These are phyloP conservation scores for Xenosphaeropsis pyriputrescens DNA, from an alignment of 2,329 filamentous ascomycete species.

Conservation along the genomic window DNA sequence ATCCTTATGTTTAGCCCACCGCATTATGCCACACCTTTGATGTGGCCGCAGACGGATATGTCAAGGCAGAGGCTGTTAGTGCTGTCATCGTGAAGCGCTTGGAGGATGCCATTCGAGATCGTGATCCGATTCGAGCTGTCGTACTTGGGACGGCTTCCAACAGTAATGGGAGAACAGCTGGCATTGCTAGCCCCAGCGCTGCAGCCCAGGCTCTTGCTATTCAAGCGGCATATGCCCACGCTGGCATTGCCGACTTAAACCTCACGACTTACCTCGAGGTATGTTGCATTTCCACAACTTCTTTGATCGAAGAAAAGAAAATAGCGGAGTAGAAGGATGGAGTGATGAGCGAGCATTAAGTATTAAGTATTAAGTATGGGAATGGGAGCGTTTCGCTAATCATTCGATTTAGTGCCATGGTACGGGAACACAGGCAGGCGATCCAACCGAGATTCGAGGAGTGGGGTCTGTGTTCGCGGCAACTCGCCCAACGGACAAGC, in stretches of 20 bases:
- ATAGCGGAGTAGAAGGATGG: no score
- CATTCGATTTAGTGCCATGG: no score
- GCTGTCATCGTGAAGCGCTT: no score
- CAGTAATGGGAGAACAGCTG: conserved; percentile 34
- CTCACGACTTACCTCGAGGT: conserved; percentile 20
- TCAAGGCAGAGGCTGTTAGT: conserved; percentile 43
- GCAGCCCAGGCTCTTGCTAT: conserved; percentile 21
- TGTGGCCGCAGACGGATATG: conserved; percentile 43
- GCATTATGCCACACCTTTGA: conserved; percentile 26
- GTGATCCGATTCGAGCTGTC: conserved; percentile 39
- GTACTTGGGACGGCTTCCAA: conserved; percentile 36
- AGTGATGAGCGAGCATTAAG: no score
- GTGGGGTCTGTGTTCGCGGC: conserved; percentile 23
- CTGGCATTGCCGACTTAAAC: conserved; percentile 26
- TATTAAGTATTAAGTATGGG: no score
- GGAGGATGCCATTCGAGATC: no score
- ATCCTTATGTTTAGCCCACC: background rate
- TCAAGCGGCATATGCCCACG: conserved; percentile 3
- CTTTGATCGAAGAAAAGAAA: no score
- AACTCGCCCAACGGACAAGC: no score
- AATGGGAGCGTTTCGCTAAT: no score
- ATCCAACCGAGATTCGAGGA: conserved; percentile 7
- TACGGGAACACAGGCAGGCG: conserved; percentile 7
- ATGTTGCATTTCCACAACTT: no score
- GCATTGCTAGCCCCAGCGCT: conserved; percentile 37